Evolutionary conservation across 768 basidiomycete genomes (phyloP).

Genomic region (Filobasidium floriforme): DNA sequence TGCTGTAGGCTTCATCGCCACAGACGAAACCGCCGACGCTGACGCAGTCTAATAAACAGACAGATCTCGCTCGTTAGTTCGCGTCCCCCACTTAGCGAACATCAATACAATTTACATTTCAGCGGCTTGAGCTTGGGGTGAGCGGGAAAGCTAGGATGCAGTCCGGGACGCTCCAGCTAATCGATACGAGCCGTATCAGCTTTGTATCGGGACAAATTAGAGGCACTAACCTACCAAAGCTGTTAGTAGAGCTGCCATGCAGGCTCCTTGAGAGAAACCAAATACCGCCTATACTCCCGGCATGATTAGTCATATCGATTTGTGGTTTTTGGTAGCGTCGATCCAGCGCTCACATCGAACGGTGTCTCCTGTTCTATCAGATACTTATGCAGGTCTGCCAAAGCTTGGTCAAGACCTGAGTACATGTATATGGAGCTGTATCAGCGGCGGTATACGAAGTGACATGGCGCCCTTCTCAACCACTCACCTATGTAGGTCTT

Average conservation of each 20-base stretch:
- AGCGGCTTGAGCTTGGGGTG: slow-evolving; percentile 33
- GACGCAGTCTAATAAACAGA: slow-evolving; percentile 31
- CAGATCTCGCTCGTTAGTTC: not conserved
- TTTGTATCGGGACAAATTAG: not conserved
- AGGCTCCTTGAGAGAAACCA: slow-evolving; percentile 44
- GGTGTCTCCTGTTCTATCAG: slow-evolving; percentile 31
- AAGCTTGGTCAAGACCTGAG: slow-evolving; percentile 33
- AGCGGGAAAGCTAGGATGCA: slow-evolving; percentile 32
- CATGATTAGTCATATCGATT: not conserved
- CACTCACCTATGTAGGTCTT: slow-evolving; percentile 27
- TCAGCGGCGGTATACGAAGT: no score
- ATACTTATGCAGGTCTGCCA: slow-evolving; percentile 37
- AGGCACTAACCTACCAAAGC: slow-evolving; percentile 30
- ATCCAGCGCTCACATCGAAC: slow-evolving; percentile 33
- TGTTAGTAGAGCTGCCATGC: slow-evolving; percentile 40
- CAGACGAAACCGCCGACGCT: slow-evolving; percentile 41
- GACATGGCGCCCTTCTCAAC: not conserved
- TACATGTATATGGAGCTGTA: not conserved
- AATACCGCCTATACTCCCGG: slow-evolving; percentile 32
- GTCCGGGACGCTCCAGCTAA: slow-evolving; percentile 38
- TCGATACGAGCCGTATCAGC: not conserved
- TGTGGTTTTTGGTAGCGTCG: not conserved
- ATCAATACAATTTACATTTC: slow-evolving; percentile 33
- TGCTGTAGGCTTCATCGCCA: slow-evolving; percentile 25
- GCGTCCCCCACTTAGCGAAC: not conserved